Evolutionary conservation across 163 green algal species (phyloP), one percentile per base, ranked within the genome.

Genomic region (Volvox carteri): DNA sequence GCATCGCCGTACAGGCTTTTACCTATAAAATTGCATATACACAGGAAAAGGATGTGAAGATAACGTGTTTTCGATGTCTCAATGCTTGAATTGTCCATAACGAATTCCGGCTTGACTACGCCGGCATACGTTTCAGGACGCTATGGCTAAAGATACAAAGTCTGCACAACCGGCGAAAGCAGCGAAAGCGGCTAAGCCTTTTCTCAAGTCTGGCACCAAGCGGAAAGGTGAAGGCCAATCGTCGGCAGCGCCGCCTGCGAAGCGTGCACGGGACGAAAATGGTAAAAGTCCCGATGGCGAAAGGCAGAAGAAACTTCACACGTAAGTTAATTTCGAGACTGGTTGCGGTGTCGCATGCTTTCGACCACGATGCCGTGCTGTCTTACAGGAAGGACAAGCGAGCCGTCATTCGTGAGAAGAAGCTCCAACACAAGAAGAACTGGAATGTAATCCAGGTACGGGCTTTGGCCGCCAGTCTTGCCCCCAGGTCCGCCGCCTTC

Each of bases 381-480:
- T 46, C 21, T 7, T 75, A 41, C 91, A 94, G 92, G 72, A 92
- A 90, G 74, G 93, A 97, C 67, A 92, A 91, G 56, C 96, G 96
- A 79, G 88, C 92, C 73, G 65, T 85, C 30, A 83, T 91, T 0
- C 75, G 83, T 30, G 87, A 91, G 52, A 92, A 92, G 41, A 97
- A 96, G 90, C 58, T 91, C 0, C 79, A 86, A 7, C 86, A 91
- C 42, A 94, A 96, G 86, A 95, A 94, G 76, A 97, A 97, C 86
- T 97, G 93, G 62, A 81, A 78, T 6, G 85, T 95, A 6, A 96
- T 97, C 56, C 87, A 96, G 80, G 92, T 94, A 42, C 70, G 77
- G 0, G 28, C 16, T n/a, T n/a, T n/a, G n/a, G n/a, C n/a, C n/a
- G n/a, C n/a, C n/a, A n/a, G n/a, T n/a, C n/a, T n/a, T n/a, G n/a